Conservation (phyloP, 805 yeast species). For the Myxozyma neotropica region DNA sequence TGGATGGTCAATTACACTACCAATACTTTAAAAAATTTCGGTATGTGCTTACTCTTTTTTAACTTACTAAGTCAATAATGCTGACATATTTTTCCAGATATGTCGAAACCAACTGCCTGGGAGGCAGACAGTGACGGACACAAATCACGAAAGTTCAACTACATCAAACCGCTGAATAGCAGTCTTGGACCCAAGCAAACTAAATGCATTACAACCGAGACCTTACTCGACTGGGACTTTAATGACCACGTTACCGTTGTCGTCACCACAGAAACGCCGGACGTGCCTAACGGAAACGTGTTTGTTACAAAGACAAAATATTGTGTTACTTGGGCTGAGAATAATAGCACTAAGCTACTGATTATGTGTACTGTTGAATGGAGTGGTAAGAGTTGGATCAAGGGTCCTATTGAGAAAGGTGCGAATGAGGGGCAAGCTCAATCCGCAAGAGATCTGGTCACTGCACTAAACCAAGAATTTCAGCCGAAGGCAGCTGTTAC, state of each 20-base stretch:
- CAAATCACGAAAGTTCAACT: constrained; percentile 46
- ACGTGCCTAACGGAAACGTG: constrained; percentile 88
- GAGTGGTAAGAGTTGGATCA: constrained; percentile 92
- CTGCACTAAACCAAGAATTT: constrained; percentile 41
- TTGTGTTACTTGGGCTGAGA: constrained; percentile 71
- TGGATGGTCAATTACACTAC: constrained; percentile 49
- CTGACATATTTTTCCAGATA: constrained; percentile 2
- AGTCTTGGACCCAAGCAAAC: constrained; percentile 95
- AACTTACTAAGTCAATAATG: not conserved
- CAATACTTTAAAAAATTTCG: constrained; percentile 42
- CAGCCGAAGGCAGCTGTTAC: constrained; percentile 16
- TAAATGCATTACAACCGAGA: constrained; percentile 68
- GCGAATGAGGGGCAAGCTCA: constrained; percentile 77
- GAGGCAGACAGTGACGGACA: constrained; percentile 34
- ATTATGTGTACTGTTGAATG: constrained; percentile 81
- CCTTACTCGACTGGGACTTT: constrained; percentile 57
- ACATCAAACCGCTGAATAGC: constrained; percentile 72
- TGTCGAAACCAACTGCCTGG: constrained; percentile 17
- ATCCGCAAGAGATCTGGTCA: constrained; percentile 56
- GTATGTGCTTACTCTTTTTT: constrained; percentile 34
- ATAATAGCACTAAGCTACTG: constrained; percentile 60
- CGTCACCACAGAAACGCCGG: constrained; percentile 77
- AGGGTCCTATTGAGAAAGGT: constrained; percentile 80
- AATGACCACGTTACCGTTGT: constrained; percentile 60
- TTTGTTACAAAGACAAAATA: constrained; percentile 77